Evolutionary conservation across 805 yeast species (phyloP).

Genomic region (Saturnispora kantuleensis): DNA sequence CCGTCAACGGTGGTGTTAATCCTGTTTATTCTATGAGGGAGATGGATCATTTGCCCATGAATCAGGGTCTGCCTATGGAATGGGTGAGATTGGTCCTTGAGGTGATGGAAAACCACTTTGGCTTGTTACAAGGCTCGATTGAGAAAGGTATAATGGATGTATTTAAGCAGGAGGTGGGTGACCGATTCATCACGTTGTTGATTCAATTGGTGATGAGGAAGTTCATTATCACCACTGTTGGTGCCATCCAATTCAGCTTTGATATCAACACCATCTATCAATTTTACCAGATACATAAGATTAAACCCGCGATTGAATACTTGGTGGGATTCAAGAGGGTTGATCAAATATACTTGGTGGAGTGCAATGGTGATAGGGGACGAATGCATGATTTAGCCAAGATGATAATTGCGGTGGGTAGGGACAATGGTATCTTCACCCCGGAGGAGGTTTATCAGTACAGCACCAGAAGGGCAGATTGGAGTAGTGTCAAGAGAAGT

Average conservation of each 20-base stretch:
- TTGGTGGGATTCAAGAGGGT: conserved; percentile 74
- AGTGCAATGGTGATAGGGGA: conserved; percentile 33
- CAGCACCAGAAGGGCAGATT: conserved; percentile 79
- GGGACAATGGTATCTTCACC: conserved; percentile 77
- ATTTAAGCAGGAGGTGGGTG: conserved; percentile 89
- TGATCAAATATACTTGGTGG: conserved; percentile 72
- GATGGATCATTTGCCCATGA: conserved; percentile 17
- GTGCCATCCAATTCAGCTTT: conserved; percentile 73
- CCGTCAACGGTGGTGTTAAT: background rate
- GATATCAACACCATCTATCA: conserved; percentile 74
- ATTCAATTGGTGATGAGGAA: conserved; percentile 69
- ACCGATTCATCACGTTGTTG: conserved; percentile 66
- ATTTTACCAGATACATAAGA: conserved; percentile 54
- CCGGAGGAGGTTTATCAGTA: conserved; percentile 94
- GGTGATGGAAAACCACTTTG: conserved; percentile 61
- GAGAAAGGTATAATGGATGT: conserved; percentile 85
- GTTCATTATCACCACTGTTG: conserved; percentile 59
- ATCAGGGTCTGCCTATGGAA: conserved; percentile 32
- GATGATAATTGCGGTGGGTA: conserved; percentile 49
- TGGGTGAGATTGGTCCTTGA: conserved; percentile 58
- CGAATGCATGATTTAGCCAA: background rate
- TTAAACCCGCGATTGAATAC: conserved; percentile 62
- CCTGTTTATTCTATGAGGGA: conserved; percentile 8
- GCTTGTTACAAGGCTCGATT: conserved; percentile 66
- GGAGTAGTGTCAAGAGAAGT: conserved; percentile 64